These are phyloP conservation scores for Colletotrichum viniferum DNA, from an alignment of 2,329 filamentous ascomycete species.

Conservation along the genomic window DNA sequence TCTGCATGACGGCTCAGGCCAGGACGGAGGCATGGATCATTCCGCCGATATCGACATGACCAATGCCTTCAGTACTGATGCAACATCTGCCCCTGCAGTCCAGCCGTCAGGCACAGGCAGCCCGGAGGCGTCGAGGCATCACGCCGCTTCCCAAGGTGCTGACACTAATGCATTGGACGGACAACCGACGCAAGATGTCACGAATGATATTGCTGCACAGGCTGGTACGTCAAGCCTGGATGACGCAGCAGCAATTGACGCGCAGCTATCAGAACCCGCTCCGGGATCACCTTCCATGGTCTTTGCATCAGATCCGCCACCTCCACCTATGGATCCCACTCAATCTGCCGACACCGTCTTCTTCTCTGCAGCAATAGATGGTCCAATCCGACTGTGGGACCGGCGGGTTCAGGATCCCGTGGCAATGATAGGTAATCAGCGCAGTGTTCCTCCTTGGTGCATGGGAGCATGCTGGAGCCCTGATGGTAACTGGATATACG, in stretches of 20 bases:
- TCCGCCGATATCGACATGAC: constrained; percentile 48
- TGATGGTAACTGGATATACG: constrained; percentile 94
- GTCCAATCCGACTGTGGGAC: constrained; percentile 93
- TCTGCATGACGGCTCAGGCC: constrained; percentile 40
- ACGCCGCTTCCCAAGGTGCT: not conserved
- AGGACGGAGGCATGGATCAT: constrained; percentile 41
- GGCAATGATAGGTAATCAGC: constrained; percentile 76
- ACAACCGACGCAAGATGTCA: not conserved
- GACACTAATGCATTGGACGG: not conserved
- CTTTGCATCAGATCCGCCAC: constrained; percentile 39
- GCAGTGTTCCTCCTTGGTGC: constrained; percentile 90
- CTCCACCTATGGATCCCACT: constrained; percentile 53
- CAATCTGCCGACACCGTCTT: constrained; percentile 80
- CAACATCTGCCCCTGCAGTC: constrained; percentile 29
- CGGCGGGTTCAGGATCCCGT: constrained; percentile 76
- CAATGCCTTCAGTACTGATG: constrained; percentile 30
- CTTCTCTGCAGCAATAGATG: constrained; percentile 86
- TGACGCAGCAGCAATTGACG: not conserved
- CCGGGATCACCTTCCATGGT: constrained; percentile 39
- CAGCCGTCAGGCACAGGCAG: constrained; percentile 24
- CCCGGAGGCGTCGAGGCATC: constrained; percentile 4
- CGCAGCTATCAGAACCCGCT: constrained; percentile 12
- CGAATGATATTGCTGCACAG: not conserved
- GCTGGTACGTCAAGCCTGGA: not conserved
- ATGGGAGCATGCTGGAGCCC: constrained; percentile 97